phyloP scores from a whole-genome alignment of 306 rosid species.

The Castanea sativa region DNA sequence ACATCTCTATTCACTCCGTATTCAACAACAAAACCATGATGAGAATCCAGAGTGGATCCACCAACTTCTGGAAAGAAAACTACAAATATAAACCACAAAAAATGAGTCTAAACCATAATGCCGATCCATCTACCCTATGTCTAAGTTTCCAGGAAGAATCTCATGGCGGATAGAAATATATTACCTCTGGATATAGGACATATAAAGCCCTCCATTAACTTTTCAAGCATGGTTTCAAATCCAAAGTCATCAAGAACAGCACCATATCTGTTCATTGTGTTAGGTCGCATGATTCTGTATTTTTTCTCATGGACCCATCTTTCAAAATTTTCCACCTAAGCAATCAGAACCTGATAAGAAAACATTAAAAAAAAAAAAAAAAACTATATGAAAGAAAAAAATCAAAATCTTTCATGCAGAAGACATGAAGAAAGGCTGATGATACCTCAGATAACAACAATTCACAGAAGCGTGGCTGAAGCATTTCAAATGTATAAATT shows the following conservation, averaged over 20 bases:
- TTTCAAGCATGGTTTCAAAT: constrained; percentile 75
- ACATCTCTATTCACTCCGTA: constrained; percentile 83
- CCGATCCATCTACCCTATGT: constrained; percentile 11
- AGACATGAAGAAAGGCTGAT: constrained; percentile 26
- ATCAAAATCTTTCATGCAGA: constrained; percentile 10
- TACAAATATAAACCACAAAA: constrained; percentile 38
- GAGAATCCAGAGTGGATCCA: constrained; percentile 89
- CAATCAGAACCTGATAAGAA: constrained; percentile 61
- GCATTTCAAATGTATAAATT: constrained; percentile 79
- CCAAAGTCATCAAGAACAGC: constrained; percentile 98
- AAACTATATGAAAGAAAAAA: constrained; percentile 23
- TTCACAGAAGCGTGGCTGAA: constrained; percentile 80
- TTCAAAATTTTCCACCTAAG: constrained; percentile 92
- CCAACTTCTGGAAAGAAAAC: constrained; percentile 88
- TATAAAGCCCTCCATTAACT: constrained; percentile 70
- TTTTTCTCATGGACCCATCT: constrained; percentile 78
- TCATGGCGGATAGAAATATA: not conserved
- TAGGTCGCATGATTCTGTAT: constrained; percentile 87
- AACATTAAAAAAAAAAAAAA: constrained; percentile 15
- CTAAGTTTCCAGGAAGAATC: constrained; percentile 12
- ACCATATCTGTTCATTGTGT: constrained; percentile 86
- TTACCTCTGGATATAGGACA: constrained; percentile 73
- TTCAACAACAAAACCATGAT: constrained; percentile 97
- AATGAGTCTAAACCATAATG: constrained; percentile 19
- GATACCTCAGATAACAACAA: constrained; percentile 83